Percentiles rank a stretch among this genome's conserved stretches.
Conservation (phyloP, 106 monocot species). For the Narthecium ossifragum region DNA sequence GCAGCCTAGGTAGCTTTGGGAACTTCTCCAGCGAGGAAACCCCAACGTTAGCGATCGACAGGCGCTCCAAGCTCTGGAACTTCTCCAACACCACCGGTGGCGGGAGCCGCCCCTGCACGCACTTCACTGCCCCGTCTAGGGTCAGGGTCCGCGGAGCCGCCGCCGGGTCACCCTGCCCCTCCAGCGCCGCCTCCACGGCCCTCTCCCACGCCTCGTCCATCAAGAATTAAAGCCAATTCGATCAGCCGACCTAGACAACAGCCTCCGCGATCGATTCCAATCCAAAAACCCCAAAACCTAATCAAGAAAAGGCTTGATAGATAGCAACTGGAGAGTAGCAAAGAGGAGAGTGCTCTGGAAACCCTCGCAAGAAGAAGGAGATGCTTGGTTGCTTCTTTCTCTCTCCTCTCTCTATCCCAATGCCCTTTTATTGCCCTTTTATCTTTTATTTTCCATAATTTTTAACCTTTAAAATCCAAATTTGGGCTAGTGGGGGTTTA, state of each 20-base stretch:
- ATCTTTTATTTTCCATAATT: neutral
- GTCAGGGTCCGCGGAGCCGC: constrained; percentile 50
- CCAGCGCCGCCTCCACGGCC: constrained; percentile 75
- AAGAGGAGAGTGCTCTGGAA: neutral
- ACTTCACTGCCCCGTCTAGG: constrained; percentile 87
- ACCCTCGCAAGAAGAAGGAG: neutral
- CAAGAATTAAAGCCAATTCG: neutral
- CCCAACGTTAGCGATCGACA: constrained; percentile 88
- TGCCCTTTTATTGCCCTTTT: neutral
- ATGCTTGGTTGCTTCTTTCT: neutral
- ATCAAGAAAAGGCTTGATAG: neutral
- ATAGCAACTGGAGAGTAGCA: neutral
- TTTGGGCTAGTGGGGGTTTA: too few species aligned
- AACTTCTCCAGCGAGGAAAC: constrained; percentile 80
- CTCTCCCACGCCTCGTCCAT: constrained; percentile 98
- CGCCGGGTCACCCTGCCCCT: constrained; percentile 27
- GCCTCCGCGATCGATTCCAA: neutral
- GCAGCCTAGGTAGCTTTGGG: constrained; percentile 62
- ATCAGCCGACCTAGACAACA: constrained; percentile 10
- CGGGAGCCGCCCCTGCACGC: constrained; percentile 73
- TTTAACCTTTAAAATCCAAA: neutral
- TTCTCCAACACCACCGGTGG: constrained; percentile 63
- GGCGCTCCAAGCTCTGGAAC: constrained; percentile 70
- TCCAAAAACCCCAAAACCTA: neutral
- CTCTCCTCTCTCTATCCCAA: too few species aligned